Evolutionary conservation across 176 grass and related monocot species (phyloP).

Genomic region (Rhynchospora tenuis): DNA sequence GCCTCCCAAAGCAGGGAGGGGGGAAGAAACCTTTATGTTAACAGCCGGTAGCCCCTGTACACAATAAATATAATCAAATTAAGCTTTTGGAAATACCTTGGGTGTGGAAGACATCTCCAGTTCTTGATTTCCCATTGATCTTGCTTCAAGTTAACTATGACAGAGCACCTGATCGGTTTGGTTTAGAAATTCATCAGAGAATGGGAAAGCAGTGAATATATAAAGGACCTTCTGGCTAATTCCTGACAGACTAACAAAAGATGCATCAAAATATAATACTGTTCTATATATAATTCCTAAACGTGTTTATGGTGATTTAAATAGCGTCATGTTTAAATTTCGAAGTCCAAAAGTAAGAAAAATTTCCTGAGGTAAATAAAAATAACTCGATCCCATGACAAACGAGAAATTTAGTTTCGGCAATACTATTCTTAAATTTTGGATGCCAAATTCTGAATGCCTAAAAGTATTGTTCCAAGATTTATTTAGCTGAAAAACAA

Average conservation of each 20-base stretch:
- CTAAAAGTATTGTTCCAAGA: neutral
- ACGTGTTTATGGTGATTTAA: neutral
- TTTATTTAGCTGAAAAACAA: too few relatives aligned
- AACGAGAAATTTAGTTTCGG: too few relatives aligned
- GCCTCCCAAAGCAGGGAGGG: too few relatives aligned
- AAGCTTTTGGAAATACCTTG: neutral
- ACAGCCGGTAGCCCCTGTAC: neutral
- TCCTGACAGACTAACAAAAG: neutral
- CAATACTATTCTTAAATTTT: neutral
- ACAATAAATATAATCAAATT: neutral
- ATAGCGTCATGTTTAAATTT: too few relatives aligned
- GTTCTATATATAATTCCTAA: neutral
- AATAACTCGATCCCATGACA: too few relatives aligned
- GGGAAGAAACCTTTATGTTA: too few relatives aligned
- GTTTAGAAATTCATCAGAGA: neutral
- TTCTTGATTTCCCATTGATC: neutral
- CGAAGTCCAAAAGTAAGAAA: too few relatives aligned
- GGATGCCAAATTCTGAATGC: neutral
- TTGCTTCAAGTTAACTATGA: neutral
- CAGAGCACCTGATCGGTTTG: neutral
- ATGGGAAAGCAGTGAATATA: neutral
- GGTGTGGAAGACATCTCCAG: neutral
- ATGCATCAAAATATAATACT: neutral
- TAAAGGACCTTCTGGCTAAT: neutral
- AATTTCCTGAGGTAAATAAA: too few relatives aligned